Base-by-base conservation (phyloP, 345 rosid genomes). In the Gynandropsis gynandra region DNA sequence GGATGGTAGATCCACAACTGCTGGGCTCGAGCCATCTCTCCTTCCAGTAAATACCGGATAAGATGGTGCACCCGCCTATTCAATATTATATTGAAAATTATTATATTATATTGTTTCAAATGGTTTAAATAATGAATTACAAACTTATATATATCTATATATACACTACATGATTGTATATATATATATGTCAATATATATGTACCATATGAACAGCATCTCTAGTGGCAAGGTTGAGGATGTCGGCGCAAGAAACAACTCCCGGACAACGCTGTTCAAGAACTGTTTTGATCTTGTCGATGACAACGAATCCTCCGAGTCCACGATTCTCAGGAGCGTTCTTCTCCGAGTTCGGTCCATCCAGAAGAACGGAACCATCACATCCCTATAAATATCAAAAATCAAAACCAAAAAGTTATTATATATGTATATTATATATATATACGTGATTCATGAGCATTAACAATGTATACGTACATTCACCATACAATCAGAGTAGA, bases 171-270 rank as follows among this genome's bases (percentile, higher is more conserved):
- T n/a, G n/a, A n/a, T n/a, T n/a, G n/a, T n/a, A n/a, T n/a, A n/a
- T n/a, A n/a, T n/a, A n/a, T n/a, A n/a, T n/a, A n/a, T n/a, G 29
- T 10, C 10, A 10, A 11, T 9, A 24, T 21, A 9, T 35, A n/a
- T 9, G 13, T 75, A 85, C 97, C 83, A 80, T 29, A 20, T 71
- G 76, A 58, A 72, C 80, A 34, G 93, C 93, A 74, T 89, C 95
- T 58, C 97, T 72, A 9, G 95, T 67, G n/a, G 97, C 95, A 7
- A 89, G 85, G 65, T 85, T 77, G 64, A 89, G 95, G 16, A 89
- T 82, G 47, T 85, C 95, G 12, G 97, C 78, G 43, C 97, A 85
- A 21, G 97, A 89, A 67, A 85, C 97, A 0, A 73, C 76, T 8
- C 89, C 84, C 1, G 89, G 87, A 66, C 95, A 85, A 0, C 75